These are phyloP conservation scores for Fusarium sp. DNA, from an alignment of 2,329 filamentous ascomycete genomes.

Conservation along the genomic window DNA sequence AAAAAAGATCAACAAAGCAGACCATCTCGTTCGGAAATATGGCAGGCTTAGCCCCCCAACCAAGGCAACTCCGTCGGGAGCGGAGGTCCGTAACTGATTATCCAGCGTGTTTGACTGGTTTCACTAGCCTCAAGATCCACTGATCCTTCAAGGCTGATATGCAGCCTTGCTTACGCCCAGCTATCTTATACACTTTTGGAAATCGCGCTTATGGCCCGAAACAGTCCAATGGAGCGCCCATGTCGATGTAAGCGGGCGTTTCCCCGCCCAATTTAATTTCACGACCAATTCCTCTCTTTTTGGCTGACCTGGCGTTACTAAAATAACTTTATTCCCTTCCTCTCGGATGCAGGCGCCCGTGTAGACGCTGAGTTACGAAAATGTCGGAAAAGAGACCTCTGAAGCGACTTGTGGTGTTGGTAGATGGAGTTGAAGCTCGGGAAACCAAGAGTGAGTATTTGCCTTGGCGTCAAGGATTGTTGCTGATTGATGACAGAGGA, in stretches of 20 bases:
- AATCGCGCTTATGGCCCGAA: slow-evolving; percentile 13
- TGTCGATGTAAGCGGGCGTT: not conserved
- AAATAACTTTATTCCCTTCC: not conserved
- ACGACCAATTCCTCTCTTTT: not conserved
- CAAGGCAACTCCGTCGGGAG: not conserved
- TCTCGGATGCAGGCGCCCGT: not conserved
- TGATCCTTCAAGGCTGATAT: slow-evolving; percentile 3
- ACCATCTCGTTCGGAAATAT: not conserved
- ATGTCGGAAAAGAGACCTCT: slow-evolving; percentile 34
- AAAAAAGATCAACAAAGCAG: not conserved
- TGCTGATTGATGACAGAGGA: slow-evolving; percentile 29
- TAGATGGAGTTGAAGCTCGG: slow-evolving; percentile 34
- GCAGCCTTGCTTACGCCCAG: slow-evolving; percentile 18
- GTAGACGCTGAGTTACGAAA: not conserved
- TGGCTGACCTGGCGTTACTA: not conserved
- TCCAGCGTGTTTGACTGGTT: not conserved
- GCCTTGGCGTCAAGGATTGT: not conserved
- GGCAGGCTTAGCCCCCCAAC: not conserved
- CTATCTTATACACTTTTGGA: slow-evolving; percentile 13
- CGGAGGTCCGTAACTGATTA: not conserved
- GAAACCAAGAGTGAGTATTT: slow-evolving; percentile 32
- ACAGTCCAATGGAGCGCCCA: not conserved
- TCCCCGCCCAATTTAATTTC: slow-evolving; percentile 3
- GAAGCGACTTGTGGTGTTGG: slow-evolving; percentile 36
- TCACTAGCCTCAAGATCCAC: not conserved